Base-by-base conservation (phyloP, 768 basidiomycete species). In the Termitomyces sp. region DNA sequence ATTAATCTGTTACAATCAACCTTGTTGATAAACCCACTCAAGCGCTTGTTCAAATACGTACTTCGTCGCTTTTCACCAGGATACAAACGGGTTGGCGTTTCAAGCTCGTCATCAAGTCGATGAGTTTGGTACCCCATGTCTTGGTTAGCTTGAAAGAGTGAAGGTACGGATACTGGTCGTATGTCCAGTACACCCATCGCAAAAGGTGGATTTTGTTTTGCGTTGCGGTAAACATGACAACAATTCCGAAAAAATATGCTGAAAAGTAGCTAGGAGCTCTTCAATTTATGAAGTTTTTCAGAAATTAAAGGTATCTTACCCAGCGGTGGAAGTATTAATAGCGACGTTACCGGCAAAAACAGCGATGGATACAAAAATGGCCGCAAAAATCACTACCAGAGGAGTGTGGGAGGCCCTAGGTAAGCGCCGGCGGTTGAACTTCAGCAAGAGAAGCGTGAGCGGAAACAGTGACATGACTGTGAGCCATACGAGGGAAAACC, bases 401-500 rank as follows among this genome's bases (percentile, higher is more conserved):
- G 76, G 70, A 6, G 83, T 78, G 18, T 63, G 71, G 3, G 69
- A 67, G 11, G 64, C 59, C 31, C 87, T 74, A 6, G 74, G 77
- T 4, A 90, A 69, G 34, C 85, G 80, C 18, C 83, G 82, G 18
- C 87, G 80, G 59, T 86, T 87, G 71, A 86, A 88, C 59, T 82
- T 84, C 30, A 90, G 72, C 5, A 88, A 61, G 5, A 89, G 66
- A 3, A 84, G 72, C 3, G 86, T 81, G 16, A 86, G 44, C 0
- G 88, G 86, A 64, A 88, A 90, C 22, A 88, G 68, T 1, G 75
- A 66, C 84, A 89, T 87, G 34, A 86, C 81, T 2, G 79, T 73
- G 22, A 89, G 74, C 85, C 87, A 89, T 15, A 80, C 81, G 6
- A 88, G 76, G 4, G 85, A 82, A 73, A 88, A 88, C 80, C 83